Percentiles rank a stretch among this genome's conserved stretches.
Evolutionary conservation across 2,329 filamentous ascomycete species (phyloP).

Genomic region (Seiridium cupressi): DNA sequence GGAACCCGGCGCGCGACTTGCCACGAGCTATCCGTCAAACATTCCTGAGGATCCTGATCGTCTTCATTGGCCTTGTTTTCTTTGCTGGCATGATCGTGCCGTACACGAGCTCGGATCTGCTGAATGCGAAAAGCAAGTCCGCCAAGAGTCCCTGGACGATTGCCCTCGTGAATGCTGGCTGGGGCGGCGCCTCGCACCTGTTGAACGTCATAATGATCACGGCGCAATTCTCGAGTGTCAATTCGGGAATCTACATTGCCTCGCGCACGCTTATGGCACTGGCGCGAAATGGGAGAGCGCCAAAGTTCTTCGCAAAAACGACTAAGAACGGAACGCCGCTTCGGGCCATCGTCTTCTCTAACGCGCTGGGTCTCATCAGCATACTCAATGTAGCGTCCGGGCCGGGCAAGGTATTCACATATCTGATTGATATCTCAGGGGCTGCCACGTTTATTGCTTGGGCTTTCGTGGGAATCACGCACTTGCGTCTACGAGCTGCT

Average conservation of each 20-base stretch:
- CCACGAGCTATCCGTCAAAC: constrained; percentile 27
- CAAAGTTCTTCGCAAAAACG: constrained; percentile 24
- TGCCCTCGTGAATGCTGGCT: constrained; percentile 26
- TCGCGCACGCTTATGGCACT: constrained; percentile 28
- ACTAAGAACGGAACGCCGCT: constrained; percentile 24
- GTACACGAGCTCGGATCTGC: constrained; percentile 30
- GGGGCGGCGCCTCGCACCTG: constrained; percentile 23
- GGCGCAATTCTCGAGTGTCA: constrained; percentile 31
- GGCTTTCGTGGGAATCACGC: constrained; percentile 28
- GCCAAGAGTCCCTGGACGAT: constrained; percentile 30
- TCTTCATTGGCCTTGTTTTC: constrained; percentile 30
- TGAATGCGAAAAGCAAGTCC: constrained; percentile 27
- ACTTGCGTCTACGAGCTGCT: constrained; percentile 23
- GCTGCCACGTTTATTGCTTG: constrained; percentile 27
- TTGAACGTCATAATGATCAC: constrained; percentile 33
- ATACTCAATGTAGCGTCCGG: constrained; percentile 29
- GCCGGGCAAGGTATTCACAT: constrained; percentile 26
- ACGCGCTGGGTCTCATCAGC: constrained; percentile 25
- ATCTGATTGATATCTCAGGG: constrained; percentile 25
- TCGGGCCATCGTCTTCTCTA: constrained; percentile 26
- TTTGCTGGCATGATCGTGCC: constrained; percentile 30
- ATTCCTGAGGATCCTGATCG: constrained; percentile 29
- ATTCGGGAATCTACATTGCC: constrained; percentile 37
- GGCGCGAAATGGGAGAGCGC: constrained; percentile 22
- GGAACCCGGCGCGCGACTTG: constrained; percentile 26